phyloP scores from a whole-genome alignment of 1,284 basidiomycete species.

The Trametes pubescens region DNA sequence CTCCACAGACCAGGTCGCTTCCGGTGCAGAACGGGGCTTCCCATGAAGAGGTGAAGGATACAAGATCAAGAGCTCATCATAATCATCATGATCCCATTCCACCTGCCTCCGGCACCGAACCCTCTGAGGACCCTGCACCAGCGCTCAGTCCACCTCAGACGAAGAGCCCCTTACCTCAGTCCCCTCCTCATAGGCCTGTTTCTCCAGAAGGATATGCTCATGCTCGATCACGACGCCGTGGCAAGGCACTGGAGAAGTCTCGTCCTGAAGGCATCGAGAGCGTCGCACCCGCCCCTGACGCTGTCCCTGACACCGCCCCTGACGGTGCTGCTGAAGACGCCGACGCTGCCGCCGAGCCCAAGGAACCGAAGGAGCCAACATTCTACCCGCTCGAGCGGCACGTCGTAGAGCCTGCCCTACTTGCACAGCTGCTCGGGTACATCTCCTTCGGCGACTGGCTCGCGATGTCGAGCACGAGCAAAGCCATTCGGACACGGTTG shows the following conservation, averaged over 20 bases:
- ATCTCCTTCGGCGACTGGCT: conserved; percentile 76
- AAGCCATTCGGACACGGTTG: conserved; percentile 57
- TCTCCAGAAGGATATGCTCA: conserved; percentile 49
- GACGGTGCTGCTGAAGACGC: conserved; percentile 27
- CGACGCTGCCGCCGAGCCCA: conserved; percentile 18
- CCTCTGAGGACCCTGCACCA: background rate
- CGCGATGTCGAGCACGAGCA: conserved; percentile 60
- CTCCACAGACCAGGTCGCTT: conserved; percentile 8
- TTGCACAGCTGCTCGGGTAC: conserved; percentile 60
- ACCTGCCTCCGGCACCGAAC: background rate
- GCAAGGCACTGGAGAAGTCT: conserved; percentile 50
- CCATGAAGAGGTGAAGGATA: conserved; percentile 2
- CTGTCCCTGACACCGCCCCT: conserved; percentile 14
- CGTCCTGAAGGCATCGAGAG: conserved; percentile 42
- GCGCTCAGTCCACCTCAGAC: conserved; percentile 1
- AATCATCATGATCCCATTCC: conserved; percentile 6
- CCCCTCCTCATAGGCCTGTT: conserved; percentile 39
- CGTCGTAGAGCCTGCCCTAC: conserved; percentile 56
- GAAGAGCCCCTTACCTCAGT: conserved; percentile 12
- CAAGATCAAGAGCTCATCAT: conserved; percentile 4
- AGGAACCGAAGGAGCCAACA: conserved; percentile 43
- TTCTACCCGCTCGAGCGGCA: conserved; percentile 62
- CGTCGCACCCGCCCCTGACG: conserved; percentile 21
- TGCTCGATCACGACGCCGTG: conserved; percentile 51
- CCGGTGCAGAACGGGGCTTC: background rate